Base-by-base conservation (phyloP, 805 yeast species). In the Priceomyces haplophilus region DNA sequence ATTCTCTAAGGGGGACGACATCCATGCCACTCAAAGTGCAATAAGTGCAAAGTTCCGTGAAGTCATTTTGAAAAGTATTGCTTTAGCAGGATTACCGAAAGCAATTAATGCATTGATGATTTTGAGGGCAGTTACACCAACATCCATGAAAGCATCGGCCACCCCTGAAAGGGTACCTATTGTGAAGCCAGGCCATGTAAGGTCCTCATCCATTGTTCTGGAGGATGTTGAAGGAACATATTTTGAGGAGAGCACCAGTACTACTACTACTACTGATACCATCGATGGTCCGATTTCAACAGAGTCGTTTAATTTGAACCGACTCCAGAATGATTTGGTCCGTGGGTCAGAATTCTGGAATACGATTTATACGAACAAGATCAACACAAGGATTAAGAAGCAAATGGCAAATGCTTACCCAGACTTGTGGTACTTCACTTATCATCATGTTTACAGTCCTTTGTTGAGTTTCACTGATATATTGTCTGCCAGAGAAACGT, bases 61-160 rank as follows among this genome's bases (percentile, higher is more conserved):
- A 54, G 82, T 89, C 7, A 65, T 90, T 2, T 65, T 90, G 54
- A 90, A 89, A 56, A 73, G 88, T 3, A 75, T 85, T 0, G 95
- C 96, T 0, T 65, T 90, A 36, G 79, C 82, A 12, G 97, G 97
- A 0, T 69, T 89, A 11, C 97, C 97, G 1, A 83, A 82, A 51
- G 78, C 89, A 1, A 90, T 90, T 59, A 90, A 89, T 59, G 76
- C 95, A 1, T 64, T 90, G 54, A 83, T 78, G 53, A 69, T 73
- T 13, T 67, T 89, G 43, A 79, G 78, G 46, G 75, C 75, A 20
- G 80, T 72, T 1, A 86, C 96, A 0, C 96, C 96, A 4, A 55
- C 64, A 2, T 52, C 52, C 38, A 52, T 65, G 38, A 53, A 53
- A 29, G 61, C 65, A 4, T 29, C 48, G 8, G 37, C 43, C 17